A percentile compares a stretch with the other conserved stretches of the same genome.
These are phyloP conservation scores for Dichotomopilus funicola DNA, from an alignment of 2,329 filamentous ascomycete genomes.

Conservation along the genomic window DNA sequence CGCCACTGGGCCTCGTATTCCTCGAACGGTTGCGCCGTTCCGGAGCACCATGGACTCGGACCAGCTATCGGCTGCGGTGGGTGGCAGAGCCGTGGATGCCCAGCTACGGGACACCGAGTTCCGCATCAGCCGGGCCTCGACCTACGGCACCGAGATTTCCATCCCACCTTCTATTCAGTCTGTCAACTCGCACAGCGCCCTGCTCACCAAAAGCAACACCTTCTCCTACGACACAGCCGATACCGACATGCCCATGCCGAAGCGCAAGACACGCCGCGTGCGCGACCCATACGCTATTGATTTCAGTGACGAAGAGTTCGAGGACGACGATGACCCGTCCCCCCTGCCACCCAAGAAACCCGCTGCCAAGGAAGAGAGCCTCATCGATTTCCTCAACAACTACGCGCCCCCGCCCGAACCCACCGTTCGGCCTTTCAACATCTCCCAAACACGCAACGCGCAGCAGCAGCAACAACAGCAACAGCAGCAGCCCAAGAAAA, in stretches of 20 bases:
- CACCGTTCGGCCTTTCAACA: constrained; percentile 29
- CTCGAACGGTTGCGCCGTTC: constrained; percentile 78
- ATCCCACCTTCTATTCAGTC: constrained; percentile 50
- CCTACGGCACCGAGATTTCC: constrained; percentile 51
- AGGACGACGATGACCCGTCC: constrained; percentile 35
- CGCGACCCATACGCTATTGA: constrained; percentile 95
- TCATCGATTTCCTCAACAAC: constrained; percentile 68
- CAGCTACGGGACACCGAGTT: constrained; percentile 47
- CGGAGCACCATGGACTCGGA: constrained; percentile 81
- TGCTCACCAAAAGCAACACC: constrained; percentile 46
- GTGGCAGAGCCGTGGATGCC: constrained; percentile 52
- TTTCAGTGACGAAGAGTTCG: constrained; percentile 61
- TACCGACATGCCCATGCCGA: constrained; percentile 52
- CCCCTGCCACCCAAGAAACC: constrained; percentile 34
- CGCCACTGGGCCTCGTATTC: constrained; percentile 62
- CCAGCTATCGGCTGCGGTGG: constrained; percentile 53
- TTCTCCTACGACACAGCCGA: constrained; percentile 33
- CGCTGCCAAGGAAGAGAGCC: constrained; percentile 54
- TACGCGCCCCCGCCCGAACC: constrained; percentile 57
- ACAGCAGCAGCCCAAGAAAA: constrained; percentile 47
- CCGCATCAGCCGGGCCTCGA: constrained; percentile 50
- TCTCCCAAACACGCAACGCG: constrained; percentile 28
- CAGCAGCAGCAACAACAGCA: constrained; percentile 15
- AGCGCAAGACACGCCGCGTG: constrained; percentile 68
- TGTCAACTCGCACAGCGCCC: constrained; percentile 67